Base-by-base conservation (phyloP, 441 rosid genomes). In the Euphorbia schlechtendalii region DNA sequence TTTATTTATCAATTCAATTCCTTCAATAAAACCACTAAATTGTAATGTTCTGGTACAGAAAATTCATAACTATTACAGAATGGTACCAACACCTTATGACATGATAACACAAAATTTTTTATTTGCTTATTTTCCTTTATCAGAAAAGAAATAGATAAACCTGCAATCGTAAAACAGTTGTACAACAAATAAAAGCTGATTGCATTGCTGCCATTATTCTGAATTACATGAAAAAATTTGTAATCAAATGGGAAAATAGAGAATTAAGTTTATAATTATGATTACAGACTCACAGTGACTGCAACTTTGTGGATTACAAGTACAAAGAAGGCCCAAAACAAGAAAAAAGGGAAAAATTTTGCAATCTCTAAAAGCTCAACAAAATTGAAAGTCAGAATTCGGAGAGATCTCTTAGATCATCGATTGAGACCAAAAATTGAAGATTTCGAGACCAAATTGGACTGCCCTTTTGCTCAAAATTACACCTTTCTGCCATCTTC, bases 371-470 rank as follows among this genome's bases (percentile, higher is more conserved):
- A 32, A 18, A 52, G 60, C 25, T 53, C 30, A 24, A 32, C 17
- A 21, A 17, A n/a, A 9, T 13, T 46, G 55, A 40, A 40, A 55
- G 61, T 3, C 17, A 36, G 0, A n/a, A 58, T 22, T 67, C 65
- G 64, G 25, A n/a, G 21, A 46, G 52, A 59, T 13, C 65, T 56
- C 57, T 48, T 41, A 66, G 58, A 59, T 40, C 28, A 36, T 25
- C n/a, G 12, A 30, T 22, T 22, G 30, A 28, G 63, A 48, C 51
- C 53, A n/a, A 59, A 12, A 14, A 61, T 56, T 66, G 69, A 69
- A 59, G 73, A 27, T 57, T 75, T 74, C 59, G 51, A 66, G 66
- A 63, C 85, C 74, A 63, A 82, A 80, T 72, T 65, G 70, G 82
- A 73, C 86, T 79, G 75, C 43, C 20, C 46, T 66, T 82, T 66